These are phyloP conservation scores for Nicotiana otophora DNA, from an alignment of 257 asterid species.

Conservation along the genomic window DNA sequence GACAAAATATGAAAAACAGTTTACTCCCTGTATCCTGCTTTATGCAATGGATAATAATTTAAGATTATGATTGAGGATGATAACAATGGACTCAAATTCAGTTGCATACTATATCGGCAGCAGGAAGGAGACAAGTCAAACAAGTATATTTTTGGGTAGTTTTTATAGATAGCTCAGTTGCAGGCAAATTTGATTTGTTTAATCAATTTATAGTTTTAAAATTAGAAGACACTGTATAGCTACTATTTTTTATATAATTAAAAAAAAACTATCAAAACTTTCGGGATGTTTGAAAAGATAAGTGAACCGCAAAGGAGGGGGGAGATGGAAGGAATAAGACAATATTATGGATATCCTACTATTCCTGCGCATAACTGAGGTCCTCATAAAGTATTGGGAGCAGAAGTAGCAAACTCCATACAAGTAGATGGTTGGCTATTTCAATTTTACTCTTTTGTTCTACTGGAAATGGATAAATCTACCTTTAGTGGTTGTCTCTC, in stretches of 20 bases:
- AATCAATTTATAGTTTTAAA: neutral
- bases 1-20: neutral
- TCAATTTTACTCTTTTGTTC: neutral
- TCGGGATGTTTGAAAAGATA: neutral
- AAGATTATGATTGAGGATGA: neutral
- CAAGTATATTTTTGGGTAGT: neutral
- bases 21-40: neutral
- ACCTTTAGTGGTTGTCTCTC: neutral
- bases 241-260: no score
- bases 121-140: neutral
- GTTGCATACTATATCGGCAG: neutral
- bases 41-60: neutral
- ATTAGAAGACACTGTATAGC: neutral
- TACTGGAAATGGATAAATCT: slow-evolving; percentile 1
- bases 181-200: neutral
- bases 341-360: neutral
- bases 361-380: neutral
- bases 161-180: neutral
- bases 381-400: neutral
- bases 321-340: neutral
- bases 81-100: neutral
- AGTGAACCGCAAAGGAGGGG: neutral
- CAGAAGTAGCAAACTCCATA: neutral
- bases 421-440: neutral
- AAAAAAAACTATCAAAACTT: neutral